Evolutionary conservation across 2,329 filamentous ascomycete species (phyloP).

Genomic region (Fusarium pseudoanthophilum): DNA sequence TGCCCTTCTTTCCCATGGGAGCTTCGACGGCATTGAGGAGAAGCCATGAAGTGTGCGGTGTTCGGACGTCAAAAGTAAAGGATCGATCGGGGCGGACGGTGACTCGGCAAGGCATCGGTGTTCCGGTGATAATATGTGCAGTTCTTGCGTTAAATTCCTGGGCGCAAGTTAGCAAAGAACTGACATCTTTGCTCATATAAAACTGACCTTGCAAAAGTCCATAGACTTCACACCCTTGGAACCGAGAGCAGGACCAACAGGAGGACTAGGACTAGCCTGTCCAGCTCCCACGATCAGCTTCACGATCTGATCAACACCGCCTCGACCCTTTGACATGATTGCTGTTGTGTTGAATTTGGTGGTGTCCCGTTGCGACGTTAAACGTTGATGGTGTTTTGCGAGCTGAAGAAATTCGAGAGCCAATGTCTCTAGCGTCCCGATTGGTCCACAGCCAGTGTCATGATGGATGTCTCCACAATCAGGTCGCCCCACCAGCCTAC

Average conservation of each 20-base stretch:
- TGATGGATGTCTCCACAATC: slow-evolving; percentile 22
- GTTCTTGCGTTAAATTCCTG: slow-evolving; percentile 98
- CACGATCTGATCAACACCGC: slow-evolving; percentile 77
- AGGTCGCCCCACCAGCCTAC: slow-evolving; percentile 27
- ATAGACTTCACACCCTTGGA: slow-evolving; percentile 99
- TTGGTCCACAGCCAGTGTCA: slow-evolving; percentile 34
- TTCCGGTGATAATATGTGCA: slow-evolving; percentile 81
- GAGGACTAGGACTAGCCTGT: slow-evolving; percentile 92
- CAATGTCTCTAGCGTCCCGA: slow-evolving; percentile 24
- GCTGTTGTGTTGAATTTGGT: slow-evolving; percentile 25
- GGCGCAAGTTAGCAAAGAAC: slow-evolving; percentile 26
- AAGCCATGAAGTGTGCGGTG: slow-evolving; percentile 92
- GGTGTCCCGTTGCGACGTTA: slow-evolving; percentile 13
- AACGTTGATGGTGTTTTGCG: slow-evolving; percentile 22
- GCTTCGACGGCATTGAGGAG: slow-evolving; percentile 86
- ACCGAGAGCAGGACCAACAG: slow-evolving; percentile 94
- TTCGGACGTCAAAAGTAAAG: slow-evolving; percentile 93
- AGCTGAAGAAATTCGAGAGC: slow-evolving; percentile 45
- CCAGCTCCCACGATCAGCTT: slow-evolving; percentile 98
- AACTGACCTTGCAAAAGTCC: slow-evolving; percentile 94
- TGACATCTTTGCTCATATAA: neutral
- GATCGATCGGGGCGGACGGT: slow-evolving; percentile 92
- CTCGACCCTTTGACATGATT: slow-evolving; percentile 64
- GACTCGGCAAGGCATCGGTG: slow-evolving; percentile 89
- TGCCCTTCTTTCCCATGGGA: slow-evolving; percentile 74